Evolutionary conservation across 306 rosid genomes (phyloP), one percentile per base, ranked within the genome.

Genomic region (Hylodesmum podocarpum): DNA sequence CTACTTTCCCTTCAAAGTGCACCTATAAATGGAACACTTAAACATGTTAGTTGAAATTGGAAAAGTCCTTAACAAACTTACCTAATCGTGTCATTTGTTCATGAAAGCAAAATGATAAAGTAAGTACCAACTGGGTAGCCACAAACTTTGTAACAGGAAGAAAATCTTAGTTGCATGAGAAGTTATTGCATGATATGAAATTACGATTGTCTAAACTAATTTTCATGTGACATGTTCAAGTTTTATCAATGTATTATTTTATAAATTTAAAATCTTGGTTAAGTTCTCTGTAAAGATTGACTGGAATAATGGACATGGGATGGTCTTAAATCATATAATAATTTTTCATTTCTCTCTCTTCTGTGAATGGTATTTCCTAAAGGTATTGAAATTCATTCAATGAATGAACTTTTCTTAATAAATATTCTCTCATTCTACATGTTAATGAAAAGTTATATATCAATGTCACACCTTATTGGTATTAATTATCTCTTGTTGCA

Each of bases 1-100:
- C 97, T 4, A 84, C 86, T 36, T 83, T 11, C 43, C 76, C 86
- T 15, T 80, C 90, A 61, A 86, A 92, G 21, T 34, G 80, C n/a
- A 94, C 77, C 98, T 94, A 73, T 66, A 82, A 33, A 66, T 15
- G 13, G 1, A 72, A 75, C 34, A 39, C 10, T 25, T 19, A 8
- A 21, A 1, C 33, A 71, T 29, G 11, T 69, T 39, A 66, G 8
- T 81, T 39, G 22, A 37, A 14, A 61, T 14, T 5, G 1, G 3
- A 41, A 41, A 41, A 39, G 41, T 55, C 41, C 34, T 76, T 27
- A 28, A 40, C 28, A 62, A 63, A 39, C 29, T 61, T 18, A 59
- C 31, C 24, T 13, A 47, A 44, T 33, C 29, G 70, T 44, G 0
- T 50, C 25, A 36, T 36, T 59, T 74, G 44, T 74, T 31, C 25